Conservation (phyloP, 2,329 filamentous ascomycete genomes). For the Mariannaea sp. region DNA sequence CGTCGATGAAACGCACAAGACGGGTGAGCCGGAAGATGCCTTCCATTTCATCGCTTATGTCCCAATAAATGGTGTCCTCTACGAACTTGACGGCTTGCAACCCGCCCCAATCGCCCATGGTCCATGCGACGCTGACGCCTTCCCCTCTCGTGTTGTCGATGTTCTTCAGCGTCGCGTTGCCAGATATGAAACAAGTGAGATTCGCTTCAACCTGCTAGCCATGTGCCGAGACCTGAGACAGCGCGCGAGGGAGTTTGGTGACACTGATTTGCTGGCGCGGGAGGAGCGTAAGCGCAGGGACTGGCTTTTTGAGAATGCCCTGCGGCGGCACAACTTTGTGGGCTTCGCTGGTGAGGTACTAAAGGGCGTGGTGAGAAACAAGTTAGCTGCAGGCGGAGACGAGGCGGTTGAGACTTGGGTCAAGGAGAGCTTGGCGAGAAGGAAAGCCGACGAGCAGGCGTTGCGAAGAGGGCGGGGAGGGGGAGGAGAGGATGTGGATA, state of each 20-base stretch:
- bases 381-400: slow-evolving; percentile 68
- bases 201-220: slow-evolving; percentile 93
- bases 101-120: slow-evolving; percentile 92
- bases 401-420: slow-evolving; percentile 75
- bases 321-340: slow-evolving; percentile 93
- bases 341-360: slow-evolving; percentile 90
- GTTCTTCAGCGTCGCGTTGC: slow-evolving; percentile 83
- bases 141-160: slow-evolving; percentile 80
- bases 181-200: slow-evolving; percentile 84
- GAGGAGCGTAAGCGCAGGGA: slow-evolving; percentile 83
- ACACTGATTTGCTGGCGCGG: slow-evolving; percentile 74
- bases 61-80: slow-evolving; percentile 75
- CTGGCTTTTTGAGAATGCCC: slow-evolving; percentile 95
- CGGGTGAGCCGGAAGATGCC: slow-evolving; percentile 78
- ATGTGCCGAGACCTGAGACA: slow-evolving; percentile 85
- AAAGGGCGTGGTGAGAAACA: slow-evolving; percentile 79
- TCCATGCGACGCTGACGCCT: slow-evolving; percentile 68
- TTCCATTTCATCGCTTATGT: slow-evolving; percentile 99
- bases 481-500: slow-evolving; percentile 49
- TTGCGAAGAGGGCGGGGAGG: slow-evolving; percentile 39
- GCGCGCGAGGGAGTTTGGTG: slow-evolving; percentile 79
- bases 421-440: slow-evolving; percentile 66
- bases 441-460: slow-evolving; percentile 46
- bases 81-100: slow-evolving; percentile 95
- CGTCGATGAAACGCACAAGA: slow-evolving; percentile 78